These are phyloP conservation scores for Pachysandra terminalis DNA, from an alignment of 164 flowering plant genomes.

Conservation along the genomic window DNA sequence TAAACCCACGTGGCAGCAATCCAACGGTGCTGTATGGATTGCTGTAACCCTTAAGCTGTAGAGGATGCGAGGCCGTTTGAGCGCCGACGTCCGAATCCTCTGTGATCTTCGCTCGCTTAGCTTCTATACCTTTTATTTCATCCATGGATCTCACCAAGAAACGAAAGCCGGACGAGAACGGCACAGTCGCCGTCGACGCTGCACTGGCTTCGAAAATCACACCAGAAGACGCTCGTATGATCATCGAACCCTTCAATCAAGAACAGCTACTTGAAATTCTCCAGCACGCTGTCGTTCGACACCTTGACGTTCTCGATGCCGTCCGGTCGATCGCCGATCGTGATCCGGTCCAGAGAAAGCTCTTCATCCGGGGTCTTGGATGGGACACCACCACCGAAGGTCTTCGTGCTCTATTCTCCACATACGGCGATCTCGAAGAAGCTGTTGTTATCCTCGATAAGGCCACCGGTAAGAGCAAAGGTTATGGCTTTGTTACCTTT, in stretches of 20 bases:
- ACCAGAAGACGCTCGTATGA: constrained; percentile 52
- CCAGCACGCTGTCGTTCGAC: constrained; percentile 46
- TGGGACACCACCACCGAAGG: constrained; percentile 90
- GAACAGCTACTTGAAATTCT: constrained; percentile 65
- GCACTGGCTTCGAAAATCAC: constrained; percentile 23
- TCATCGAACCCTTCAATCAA: constrained; percentile 53
- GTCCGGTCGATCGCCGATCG: constrained; percentile 70
- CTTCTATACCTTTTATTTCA: too few relatives aligned
- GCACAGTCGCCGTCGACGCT: constrained; percentile 19
- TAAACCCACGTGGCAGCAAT: too few relatives aligned
- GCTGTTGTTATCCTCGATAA: constrained; percentile 84
- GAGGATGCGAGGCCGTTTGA: too few relatives aligned
- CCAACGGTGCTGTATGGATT: too few relatives aligned
- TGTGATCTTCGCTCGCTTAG: neutral
- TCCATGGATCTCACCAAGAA: constrained; percentile 72
- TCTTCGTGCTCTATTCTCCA: constrained; percentile 59
- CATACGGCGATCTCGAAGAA: constrained; percentile 83
- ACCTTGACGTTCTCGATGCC: constrained; percentile 59
- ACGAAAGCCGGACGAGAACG: constrained; percentile 73
- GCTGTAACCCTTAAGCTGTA: too few relatives aligned
- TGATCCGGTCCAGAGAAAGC: constrained; percentile 73
- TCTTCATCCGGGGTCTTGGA: constrained; percentile 91
- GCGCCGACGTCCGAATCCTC: neutral
- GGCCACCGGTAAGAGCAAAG: constrained; percentile 70
- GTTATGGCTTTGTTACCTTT: constrained; percentile 87